Conservation (phyloP, 1,139 yeast species). For the Pneumocystis sp. region DNA sequence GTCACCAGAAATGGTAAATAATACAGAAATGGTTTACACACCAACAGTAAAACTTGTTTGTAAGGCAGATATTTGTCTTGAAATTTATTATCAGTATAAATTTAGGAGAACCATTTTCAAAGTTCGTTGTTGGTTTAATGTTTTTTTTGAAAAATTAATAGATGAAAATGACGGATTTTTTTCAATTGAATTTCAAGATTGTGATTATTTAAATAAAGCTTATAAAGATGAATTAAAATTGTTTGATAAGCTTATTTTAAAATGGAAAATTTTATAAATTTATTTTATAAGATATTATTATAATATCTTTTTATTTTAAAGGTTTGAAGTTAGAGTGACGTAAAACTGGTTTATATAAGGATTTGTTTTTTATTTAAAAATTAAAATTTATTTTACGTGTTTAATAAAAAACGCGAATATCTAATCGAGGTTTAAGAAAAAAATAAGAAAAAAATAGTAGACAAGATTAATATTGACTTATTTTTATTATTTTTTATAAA, state of each 20-base stretch:
- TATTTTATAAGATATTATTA: background rate
- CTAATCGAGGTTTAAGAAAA: background rate
- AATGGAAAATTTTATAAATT: slow-evolving; percentile 21
- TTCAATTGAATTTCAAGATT: slow-evolving; percentile 36
- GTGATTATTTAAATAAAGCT: slow-evolving; percentile 62
- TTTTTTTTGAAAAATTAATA: slow-evolving; percentile 21
- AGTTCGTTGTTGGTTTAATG: slow-evolving; percentile 24
- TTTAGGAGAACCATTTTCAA: slow-evolving; percentile 14
- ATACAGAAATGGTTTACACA: background rate
- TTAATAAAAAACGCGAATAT: background rate
- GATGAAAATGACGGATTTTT: slow-evolving; percentile 16
- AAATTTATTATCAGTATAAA: slow-evolving; percentile 14
- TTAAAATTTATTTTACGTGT: background rate
- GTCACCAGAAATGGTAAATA: background rate
- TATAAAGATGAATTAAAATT: slow-evolving; percentile 36
- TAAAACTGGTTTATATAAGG: background rate
- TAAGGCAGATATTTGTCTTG: slow-evolving; percentile 9
- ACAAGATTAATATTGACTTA: background rate
- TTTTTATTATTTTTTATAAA: background rate
- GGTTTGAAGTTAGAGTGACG: background rate
- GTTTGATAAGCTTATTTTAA: slow-evolving; percentile 36
- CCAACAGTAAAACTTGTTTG: slow-evolving; percentile 2
- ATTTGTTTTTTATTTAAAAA: background rate
- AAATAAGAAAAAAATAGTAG: background rate
- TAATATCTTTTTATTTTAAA: background rate